Conservation (phyloP, 305 asterid species). For the Fraxinus albicans region DNA sequence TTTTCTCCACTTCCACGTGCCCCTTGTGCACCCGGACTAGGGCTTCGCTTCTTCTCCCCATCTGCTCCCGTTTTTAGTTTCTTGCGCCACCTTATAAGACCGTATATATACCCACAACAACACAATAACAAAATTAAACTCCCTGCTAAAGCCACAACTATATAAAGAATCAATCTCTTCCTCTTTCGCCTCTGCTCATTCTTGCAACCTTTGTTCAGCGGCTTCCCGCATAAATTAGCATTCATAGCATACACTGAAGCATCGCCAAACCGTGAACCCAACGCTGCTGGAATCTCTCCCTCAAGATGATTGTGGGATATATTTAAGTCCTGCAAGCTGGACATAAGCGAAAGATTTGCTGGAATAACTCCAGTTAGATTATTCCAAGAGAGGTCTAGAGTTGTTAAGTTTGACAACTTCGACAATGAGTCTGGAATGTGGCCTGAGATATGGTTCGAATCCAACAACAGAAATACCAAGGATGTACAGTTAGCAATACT, state of each 20-base stretch:
- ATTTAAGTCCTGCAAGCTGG: slow-evolving; percentile 48
- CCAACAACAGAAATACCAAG: slow-evolving; percentile 45
- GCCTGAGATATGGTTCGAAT: slow-evolving; percentile 64
- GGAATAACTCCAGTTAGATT: slow-evolving; percentile 63
- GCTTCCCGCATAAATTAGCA: slow-evolving; percentile 59
- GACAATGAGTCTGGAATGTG: slow-evolving; percentile 52
- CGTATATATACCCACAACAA: slow-evolving; percentile 64
- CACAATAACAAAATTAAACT: slow-evolving; percentile 46
- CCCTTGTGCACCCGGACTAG: slow-evolving; percentile 63
- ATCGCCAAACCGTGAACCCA: slow-evolving; percentile 56
- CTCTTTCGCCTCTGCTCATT: slow-evolving; percentile 36
- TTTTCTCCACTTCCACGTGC: slow-evolving; percentile 79
- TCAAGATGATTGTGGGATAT: slow-evolving; percentile 57
- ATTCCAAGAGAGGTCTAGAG: slow-evolving; percentile 56
- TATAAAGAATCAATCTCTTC: slow-evolving; percentile 53
- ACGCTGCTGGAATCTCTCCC: slow-evolving; percentile 63
- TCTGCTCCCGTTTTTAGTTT: slow-evolving; percentile 45
- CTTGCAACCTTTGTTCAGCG: slow-evolving; percentile 48
- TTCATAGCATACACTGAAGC: slow-evolving; percentile 61
- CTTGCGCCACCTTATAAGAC: slow-evolving; percentile 63
- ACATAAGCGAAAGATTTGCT: slow-evolving; percentile 41
- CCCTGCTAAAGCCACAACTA: slow-evolving; percentile 56
- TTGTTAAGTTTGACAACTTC: slow-evolving; percentile 41
- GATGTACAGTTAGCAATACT: slow-evolving; percentile 58
- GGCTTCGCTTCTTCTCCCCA: slow-evolving; percentile 70